Base-by-base conservation (phyloP, 2,329 filamentous ascomycete species). In the Truncatella angustata region DNA sequence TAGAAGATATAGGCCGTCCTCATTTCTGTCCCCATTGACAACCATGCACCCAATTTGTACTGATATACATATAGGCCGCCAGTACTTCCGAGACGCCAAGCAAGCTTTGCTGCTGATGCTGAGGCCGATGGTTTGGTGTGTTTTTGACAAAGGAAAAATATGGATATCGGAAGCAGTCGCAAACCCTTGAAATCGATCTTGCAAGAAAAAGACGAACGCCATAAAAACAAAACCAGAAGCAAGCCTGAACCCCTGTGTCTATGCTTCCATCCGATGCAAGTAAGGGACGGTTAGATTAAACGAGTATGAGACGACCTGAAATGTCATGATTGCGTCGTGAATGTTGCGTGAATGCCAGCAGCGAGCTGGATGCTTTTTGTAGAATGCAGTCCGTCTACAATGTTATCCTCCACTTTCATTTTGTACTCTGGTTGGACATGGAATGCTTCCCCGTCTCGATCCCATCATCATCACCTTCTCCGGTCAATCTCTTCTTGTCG, bases 271-370 rank as follows among this genome's bases (percentile, higher is more conserved):
- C 45, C 40, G 23, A 49, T 49, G 45, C 45, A 14, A 39, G 20
- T 26, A 34, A 37, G 32, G 34, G 45, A 49, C 18, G 11, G 10
- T 12, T 23, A n/a, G 20, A 49, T 36, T 39, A 28, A 23, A 21
- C 12, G 30, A 26, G 24, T 18, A 44, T 44, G 23, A 26, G 23
- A n/a, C 10, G 23, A 23, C n/a, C n/a, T 37, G 37, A 49, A n/a
- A 16, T 36, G 32, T 49, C 45, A 35, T 49, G 30, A 49, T 36
- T 3, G 45, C 23, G 45, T 49, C 45, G 45, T 49, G 16, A 49
- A 26, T 47, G 32, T 46, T 28, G 43, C 43, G 43, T 46, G 28
- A 46, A 34, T 34, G 43, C 43, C 45, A 49, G 45, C 45, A 24
- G 32, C 34, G 32, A 37, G 45, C 45, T 49, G 45, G 16, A 49